A percentile compares a stretch with the other conserved stretches of the same genome.
These are phyloP conservation scores for Cladosporium sp. DNA, from an alignment of 2,329 filamentous ascomycete species.

Conservation along the genomic window DNA sequence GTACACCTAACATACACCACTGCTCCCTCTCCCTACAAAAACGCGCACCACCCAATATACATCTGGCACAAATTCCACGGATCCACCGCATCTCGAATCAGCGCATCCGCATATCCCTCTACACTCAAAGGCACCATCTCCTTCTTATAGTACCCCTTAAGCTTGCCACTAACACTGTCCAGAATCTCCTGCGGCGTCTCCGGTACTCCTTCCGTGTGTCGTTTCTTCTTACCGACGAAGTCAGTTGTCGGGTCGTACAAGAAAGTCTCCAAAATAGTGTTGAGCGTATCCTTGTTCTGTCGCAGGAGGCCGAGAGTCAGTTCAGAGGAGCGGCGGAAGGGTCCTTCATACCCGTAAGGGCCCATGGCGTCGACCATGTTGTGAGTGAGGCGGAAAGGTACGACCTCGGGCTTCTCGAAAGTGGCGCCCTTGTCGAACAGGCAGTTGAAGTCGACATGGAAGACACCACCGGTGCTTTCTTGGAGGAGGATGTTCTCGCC, in stretches of 20 bases:
- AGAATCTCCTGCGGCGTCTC: slow-evolving; percentile 75
- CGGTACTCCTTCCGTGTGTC: slow-evolving; percentile 52
- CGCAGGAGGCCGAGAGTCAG: slow-evolving; percentile 78
- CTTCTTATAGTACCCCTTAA: slow-evolving; percentile 75
- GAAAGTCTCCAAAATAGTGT: slow-evolving; percentile 96
- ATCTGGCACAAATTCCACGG: slow-evolving; percentile 77
- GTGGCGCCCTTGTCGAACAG: slow-evolving; percentile 97
- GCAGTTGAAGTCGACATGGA: slow-evolving; percentile 99
- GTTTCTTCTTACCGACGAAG: slow-evolving; percentile 68
- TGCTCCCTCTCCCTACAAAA: slow-evolving; percentile 46
- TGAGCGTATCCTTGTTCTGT: slow-evolving; percentile 90
- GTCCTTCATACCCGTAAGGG: slow-evolving; percentile 84
- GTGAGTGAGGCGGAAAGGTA: slow-evolving; percentile 94
- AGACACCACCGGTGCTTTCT: slow-evolving; percentile 85
- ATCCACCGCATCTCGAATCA: slow-evolving; percentile 83
- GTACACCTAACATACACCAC: not conserved
- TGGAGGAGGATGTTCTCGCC: slow-evolving; percentile 96
- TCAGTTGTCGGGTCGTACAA: slow-evolving; percentile 96
- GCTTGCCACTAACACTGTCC: slow-evolving; percentile 81
- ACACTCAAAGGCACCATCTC: slow-evolving; percentile 92
- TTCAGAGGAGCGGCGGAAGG: slow-evolving; percentile 87
- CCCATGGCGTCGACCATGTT: slow-evolving; percentile 99
- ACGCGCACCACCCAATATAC: slow-evolving; percentile 93
- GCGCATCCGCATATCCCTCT: slow-evolving; percentile 93
- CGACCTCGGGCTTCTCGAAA: slow-evolving; percentile 88